Base-by-base conservation (phyloP, 1,139 yeast species). In the Yamadazyma conglobata region DNA sequence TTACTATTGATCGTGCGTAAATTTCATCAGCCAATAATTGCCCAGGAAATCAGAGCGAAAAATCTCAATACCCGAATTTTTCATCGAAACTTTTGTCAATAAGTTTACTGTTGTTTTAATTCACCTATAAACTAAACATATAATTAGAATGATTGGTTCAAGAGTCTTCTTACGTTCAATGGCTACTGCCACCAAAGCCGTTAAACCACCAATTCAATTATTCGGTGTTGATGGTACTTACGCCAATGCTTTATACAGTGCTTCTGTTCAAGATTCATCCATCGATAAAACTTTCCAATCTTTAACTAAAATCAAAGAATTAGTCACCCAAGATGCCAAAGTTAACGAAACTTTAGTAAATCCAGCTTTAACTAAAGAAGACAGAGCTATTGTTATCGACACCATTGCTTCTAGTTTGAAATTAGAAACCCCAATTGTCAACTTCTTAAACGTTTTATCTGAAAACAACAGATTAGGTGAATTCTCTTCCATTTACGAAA, bases 141-240 rank as follows among this genome's bases (percentile, higher is more conserved):
- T 4, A 10, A 25, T 18, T 23, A 44, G 33, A 27, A 55, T 46
- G 53, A 74, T 77, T 79, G 73, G 77, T 47, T 67, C 80, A 51
- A 82, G 85, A 71, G 70, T 73, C 50, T 79, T 80, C 61, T 58
- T 70, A 59, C 83, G 91, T 69, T 65, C 82, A 39, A 62, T 86
- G 70, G 84, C 87, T 46, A 65, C 85, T 38, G 73, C 84, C 47
- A 58, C 76, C 49, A 70, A 72, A 53, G 50, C 71, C 37, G 73
- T 75, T 52, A 80, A 79, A 62, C 93, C 95, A 39, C 97, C 97
- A 38, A 83, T 89, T 44, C 96, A 88, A 73, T 77, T 91, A 60
- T 89, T 77, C 55, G 98, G 98, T 44, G 69, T 91, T 47, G 96
- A 89, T 49, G 98, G 97, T 57, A 88, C 97, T 43, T 91, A 91